Percentiles rank a stretch among this genome's conserved stretches.
phyloP scores from a whole-genome alignment of 2,329 filamentous ascomycete genomes.

The Colletotrichum sp. region DNA sequence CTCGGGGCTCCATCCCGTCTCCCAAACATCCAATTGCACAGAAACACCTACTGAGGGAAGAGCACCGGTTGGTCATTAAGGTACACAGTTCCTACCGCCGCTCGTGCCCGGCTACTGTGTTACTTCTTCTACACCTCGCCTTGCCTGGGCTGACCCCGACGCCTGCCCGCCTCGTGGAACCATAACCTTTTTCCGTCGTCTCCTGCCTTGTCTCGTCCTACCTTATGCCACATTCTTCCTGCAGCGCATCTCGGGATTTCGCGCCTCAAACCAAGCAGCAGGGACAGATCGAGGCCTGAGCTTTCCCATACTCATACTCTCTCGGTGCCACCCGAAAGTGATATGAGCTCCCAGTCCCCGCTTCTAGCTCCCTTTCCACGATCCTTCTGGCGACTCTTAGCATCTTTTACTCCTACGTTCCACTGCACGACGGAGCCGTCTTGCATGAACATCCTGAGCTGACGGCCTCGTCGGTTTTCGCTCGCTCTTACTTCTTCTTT shows the following conservation, averaged over 20 bases:
- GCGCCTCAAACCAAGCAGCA: not conserved
- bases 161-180: not conserved
- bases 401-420: not conserved
- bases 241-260: not conserved
- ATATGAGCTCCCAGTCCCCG: not conserved
- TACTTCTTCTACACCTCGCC: not conserved
- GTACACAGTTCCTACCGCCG: not conserved
- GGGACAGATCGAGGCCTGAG: not conserved
- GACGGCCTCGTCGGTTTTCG: not conserved
- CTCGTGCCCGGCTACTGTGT: not conserved
- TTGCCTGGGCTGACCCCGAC: not conserved
- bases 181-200: not conserved
- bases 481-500: not conserved
- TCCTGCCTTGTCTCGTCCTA: not conserved
- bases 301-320: not conserved
- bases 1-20: slow-evolving; percentile 14
- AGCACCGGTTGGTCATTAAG: not conserved
- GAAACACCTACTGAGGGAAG: not conserved
- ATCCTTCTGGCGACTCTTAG: not conserved
- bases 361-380: not conserved
- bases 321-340: not conserved
- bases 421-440: not conserved
- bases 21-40: not conserved
- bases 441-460: not conserved
- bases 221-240: not conserved